These are phyloP conservation scores for Farysia itapuensis DNA, from an alignment of 1,284 basidiomycete genomes.

Conservation along the genomic window DNA sequence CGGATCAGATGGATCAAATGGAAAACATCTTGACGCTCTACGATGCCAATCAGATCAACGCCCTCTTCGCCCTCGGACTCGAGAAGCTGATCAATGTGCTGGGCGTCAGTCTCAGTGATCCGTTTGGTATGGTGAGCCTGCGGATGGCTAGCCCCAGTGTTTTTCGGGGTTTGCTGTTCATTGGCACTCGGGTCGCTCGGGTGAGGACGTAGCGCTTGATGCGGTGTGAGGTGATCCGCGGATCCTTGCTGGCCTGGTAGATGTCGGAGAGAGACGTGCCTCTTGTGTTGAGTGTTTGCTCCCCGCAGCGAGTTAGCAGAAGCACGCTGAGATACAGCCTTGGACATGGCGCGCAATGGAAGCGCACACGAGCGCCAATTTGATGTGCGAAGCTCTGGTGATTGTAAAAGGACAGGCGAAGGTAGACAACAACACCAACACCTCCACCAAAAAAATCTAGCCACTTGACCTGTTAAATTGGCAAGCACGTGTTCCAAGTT, in stretches of 20 bases:
- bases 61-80: slow-evolving; percentile 41
- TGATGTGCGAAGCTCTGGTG: no score
- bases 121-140: no score
- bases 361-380: no score
- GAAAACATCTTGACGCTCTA: slow-evolving; percentile 40
- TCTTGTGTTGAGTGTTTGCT: slow-evolving; percentile 6
- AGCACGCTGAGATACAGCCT: slow-evolving; percentile 26
- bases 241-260: slow-evolving; percentile 3
- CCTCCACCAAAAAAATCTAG: no score
- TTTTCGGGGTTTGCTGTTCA: no score
- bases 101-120: no score
- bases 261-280: slow-evolving; percentile 30
- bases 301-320: slow-evolving; percentile 26
- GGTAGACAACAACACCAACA: no score
- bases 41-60: slow-evolving; percentile 31
- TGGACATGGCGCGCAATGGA: slow-evolving; percentile 21
- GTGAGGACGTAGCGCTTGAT: background rate
- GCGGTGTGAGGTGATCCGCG: background rate
- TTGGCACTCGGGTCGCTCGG: no score
- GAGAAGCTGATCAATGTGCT: slow-evolving; percentile 18
- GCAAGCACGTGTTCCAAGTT: no score
- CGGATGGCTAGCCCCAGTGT: no score
- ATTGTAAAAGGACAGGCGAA: no score
- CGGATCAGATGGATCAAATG: slow-evolving; percentile 45
- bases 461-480: no score